A percentile compares a stretch with the other conserved stretches of the same genome.
These are phyloP conservation scores for Flaveria trinervia DNA, from an alignment of 129 eudicot genomes.

Conservation along the genomic window DNA sequence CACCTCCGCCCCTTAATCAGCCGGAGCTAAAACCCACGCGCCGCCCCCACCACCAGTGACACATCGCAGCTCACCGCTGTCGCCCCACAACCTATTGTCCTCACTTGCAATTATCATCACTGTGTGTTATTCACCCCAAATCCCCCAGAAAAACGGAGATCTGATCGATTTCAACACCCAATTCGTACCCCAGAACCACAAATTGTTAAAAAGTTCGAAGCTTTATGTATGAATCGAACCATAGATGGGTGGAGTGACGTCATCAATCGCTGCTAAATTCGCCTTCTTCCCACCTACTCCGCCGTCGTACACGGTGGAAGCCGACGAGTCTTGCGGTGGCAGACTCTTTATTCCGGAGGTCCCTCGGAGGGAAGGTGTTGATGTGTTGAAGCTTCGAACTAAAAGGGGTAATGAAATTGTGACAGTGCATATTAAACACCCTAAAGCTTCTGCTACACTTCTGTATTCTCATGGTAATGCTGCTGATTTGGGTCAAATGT, in stretches of 20 bases:
- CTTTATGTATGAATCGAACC: constrained; percentile 42
- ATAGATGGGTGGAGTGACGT: constrained; percentile 76
- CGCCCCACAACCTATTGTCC: constrained; percentile 24
- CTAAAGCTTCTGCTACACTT: constrained; percentile 68
- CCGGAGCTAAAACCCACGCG: not conserved
- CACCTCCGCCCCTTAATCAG: not conserved
- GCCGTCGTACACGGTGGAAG: constrained; percentile 70
- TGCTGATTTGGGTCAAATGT: constrained; percentile 93
- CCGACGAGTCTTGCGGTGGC: constrained; percentile 33
- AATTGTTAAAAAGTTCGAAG: not conserved
- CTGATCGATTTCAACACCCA: not conserved
- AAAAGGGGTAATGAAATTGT: constrained; percentile 45
- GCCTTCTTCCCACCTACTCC: constrained; percentile 88
- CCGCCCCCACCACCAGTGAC: constrained; percentile 29
- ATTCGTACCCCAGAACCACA: not conserved
- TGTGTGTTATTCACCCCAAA: too few species aligned
- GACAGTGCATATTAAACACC: constrained; percentile 69
- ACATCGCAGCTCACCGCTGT: constrained; percentile 19
- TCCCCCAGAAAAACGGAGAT: constrained; percentile 7
- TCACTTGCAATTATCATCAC: constrained; percentile 8
- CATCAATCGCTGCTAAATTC: constrained; percentile 15
- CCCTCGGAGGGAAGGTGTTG: constrained; percentile 64
- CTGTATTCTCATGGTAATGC: constrained; percentile 92
- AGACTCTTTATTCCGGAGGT: constrained; percentile 62
- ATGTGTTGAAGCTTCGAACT: constrained; percentile 53